Percentiles rank a stretch among this genome's conserved stretches.
Evolutionary conservation across 129 eudicot species (phyloP).

Genomic region (Tagetes patula): DNA sequence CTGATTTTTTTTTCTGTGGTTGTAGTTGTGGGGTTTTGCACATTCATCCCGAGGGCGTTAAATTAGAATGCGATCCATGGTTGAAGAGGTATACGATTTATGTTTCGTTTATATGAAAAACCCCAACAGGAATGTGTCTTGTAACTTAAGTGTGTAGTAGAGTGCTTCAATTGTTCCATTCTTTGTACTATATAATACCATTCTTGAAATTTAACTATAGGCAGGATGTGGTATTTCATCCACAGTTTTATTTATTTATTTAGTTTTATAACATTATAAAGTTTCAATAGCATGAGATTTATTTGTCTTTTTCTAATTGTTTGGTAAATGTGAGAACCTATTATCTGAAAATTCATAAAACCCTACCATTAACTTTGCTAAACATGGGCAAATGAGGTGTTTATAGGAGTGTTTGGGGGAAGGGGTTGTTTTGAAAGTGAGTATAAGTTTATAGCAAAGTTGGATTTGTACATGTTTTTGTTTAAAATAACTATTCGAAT

Average conservation of each 20-base stretch:
- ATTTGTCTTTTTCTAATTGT: not conserved
- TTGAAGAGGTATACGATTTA: slow-evolving; percentile 3
- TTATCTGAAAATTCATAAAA: too few species aligned
- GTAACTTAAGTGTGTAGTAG: slow-evolving; percentile 23
- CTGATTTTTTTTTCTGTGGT: not conserved
- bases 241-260: not conserved
- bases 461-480: too few species aligned
- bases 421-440: too few species aligned
- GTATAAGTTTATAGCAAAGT: too few species aligned
- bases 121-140: not conserved
- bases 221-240: slow-evolving; percentile 22
- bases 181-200: slow-evolving; percentile 9
- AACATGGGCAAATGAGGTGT: too few species aligned
- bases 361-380: too few species aligned
- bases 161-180: not conserved
- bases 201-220: not conserved
- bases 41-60: slow-evolving; percentile 71
- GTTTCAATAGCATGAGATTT: not conserved
- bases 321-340: too few species aligned
- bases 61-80: slow-evolving; percentile 14
- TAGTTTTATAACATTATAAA: not conserved
- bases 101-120: not conserved
- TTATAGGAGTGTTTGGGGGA: too few species aligned
- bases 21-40: slow-evolving; percentile 95
- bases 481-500: too few species aligned